Evolutionary conservation across 2,329 filamentous ascomycete species (phyloP), one percentile per base, ranked within the genome.

Genomic region (Penicillium sp.): DNA sequence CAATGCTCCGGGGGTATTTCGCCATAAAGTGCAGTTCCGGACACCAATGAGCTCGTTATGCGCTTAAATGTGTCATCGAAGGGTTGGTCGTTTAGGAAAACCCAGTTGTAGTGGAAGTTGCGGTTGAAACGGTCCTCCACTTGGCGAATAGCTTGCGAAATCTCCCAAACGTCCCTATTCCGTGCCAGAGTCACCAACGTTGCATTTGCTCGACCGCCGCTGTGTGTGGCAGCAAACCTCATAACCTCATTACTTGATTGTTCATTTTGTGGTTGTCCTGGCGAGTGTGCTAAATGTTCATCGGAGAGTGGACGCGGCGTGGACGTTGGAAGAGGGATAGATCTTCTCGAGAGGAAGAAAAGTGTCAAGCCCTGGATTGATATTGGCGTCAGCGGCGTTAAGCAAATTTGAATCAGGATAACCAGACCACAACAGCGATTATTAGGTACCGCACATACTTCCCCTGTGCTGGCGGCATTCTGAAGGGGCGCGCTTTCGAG

Each of bases 81-180:
- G 0, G 93, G 91, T 77, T 93, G 88, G 76, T 99, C 95, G 80
- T 99, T 99, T 65, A 99, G 83, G 82, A 99, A 99, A 57, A 99
- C 94, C 96, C 96, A 99, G 76, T 98, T 94, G 81, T 99, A 99
- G 83, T 96, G 90, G 83, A 91, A 98, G 72, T 94, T 91, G 73
- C 89, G 88, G 83, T 99, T 99, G 88, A 99, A 99, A 74, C 95
- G 91, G 79, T 99, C 95, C 81, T 99, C 95, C 60, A 99, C 89
- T 75, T 97, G 92, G 60, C 95, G 92, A 74, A 99, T 99, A 13
- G 93, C 97, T 73, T 92, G 88, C 65, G 93, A 91, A 74, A 99
- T 97, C 55, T 99, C 95, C 95, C 95, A 99, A 30, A 98, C 82
- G 75, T 99, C 95, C 60, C 83, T 85, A 81, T 99, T 99, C 72